Evolutionary conservation across 75 land plant species (phyloP).

Genomic region (Selaginella tamariscina): DNA sequence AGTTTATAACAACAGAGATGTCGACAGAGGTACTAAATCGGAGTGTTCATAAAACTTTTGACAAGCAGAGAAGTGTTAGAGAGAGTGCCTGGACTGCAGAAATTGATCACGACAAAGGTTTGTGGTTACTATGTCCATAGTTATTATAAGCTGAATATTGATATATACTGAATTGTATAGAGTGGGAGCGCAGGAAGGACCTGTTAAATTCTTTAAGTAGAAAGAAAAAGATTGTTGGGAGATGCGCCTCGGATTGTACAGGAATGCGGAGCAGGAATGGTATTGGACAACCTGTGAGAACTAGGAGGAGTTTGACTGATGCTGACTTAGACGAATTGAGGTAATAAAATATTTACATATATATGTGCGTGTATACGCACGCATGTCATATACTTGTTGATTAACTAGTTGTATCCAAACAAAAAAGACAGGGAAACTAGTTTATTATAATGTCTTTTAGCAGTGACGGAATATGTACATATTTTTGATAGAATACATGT

Average conservation of each 20-base stretch:
- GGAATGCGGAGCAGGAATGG: not conserved
- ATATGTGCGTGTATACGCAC: too few relatives aligned
- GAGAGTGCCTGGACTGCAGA: not conserved
- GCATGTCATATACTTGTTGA: too few relatives aligned
- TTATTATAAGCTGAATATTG: too few relatives aligned
- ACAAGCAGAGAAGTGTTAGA: not conserved
- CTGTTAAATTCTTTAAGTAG: not conserved
- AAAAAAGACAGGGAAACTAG: too few relatives aligned
- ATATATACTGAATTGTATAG: too few relatives aligned
- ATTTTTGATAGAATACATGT: too few relatives aligned
- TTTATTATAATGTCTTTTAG: too few relatives aligned
- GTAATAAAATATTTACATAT: too few relatives aligned
- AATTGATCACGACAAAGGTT: not conserved
- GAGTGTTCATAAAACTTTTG: not conserved
- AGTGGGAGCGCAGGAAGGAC: not conserved
- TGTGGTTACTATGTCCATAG: too few relatives aligned
- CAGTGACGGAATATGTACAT: too few relatives aligned
- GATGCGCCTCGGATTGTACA: not conserved
- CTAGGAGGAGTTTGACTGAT: not conserved
- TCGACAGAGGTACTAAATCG: not conserved
- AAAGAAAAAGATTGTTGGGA: not conserved
- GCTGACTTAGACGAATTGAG: not conserved
- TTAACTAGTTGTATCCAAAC: too few relatives aligned
- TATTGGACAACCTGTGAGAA: not conserved
- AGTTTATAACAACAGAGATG: not conserved